Evolutionary conservation across 495 filamentous ascomycete species (phyloP).

Genomic region (Podospora appendiculata): DNA sequence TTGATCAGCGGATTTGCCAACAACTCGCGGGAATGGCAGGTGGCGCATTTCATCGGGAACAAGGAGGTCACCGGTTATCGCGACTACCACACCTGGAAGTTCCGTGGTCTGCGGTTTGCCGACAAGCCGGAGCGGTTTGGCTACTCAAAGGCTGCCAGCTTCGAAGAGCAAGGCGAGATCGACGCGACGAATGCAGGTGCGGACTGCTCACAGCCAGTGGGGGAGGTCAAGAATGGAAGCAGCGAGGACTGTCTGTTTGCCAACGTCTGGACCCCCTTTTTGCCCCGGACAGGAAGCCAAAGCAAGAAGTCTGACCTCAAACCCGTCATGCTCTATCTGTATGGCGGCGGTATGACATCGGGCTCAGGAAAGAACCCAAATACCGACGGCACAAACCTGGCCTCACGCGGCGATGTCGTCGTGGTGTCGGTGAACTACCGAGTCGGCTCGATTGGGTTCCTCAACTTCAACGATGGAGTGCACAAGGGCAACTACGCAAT

Average conservation of each 20-base stretch:
- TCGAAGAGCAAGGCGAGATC: slow-evolving; percentile 10
- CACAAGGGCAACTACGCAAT: slow-evolving; percentile 24
- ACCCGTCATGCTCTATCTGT: slow-evolving; percentile 32
- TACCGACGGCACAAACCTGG: slow-evolving; percentile 35
- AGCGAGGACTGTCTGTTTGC: slow-evolving; percentile 33
- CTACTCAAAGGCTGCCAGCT: slow-evolving; percentile 17
- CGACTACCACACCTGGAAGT: slow-evolving; percentile 31
- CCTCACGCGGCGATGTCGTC: slow-evolving; percentile 38
- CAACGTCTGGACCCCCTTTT: slow-evolving; percentile 33
- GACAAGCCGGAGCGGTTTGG: slow-evolving; percentile 27
- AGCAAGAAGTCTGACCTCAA: slow-evolving; percentile 11
- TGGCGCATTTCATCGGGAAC: slow-evolving; percentile 18
- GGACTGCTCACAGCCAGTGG: slow-evolving; percentile 25
- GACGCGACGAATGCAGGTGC: slow-evolving; percentile 17
- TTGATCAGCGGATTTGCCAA: slow-evolving; percentile 20
- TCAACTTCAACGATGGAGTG: slow-evolving; percentile 23
- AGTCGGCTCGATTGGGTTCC: slow-evolving; percentile 17
- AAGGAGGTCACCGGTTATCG: slow-evolving; percentile 29
- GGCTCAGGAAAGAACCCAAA: slow-evolving; percentile 29
- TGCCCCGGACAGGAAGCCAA: slow-evolving; percentile 13
- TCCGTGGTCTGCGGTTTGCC: slow-evolving; percentile 35
- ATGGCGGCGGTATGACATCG: slow-evolving; percentile 27
- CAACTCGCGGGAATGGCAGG: slow-evolving; percentile 22
- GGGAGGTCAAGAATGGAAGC: slow-evolving; percentile 20
- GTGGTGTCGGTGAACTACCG: slow-evolving; percentile 31